Conservation (phyloP, 805 yeast genomes). For the Scheffersomyces coipomensis region DNA sequence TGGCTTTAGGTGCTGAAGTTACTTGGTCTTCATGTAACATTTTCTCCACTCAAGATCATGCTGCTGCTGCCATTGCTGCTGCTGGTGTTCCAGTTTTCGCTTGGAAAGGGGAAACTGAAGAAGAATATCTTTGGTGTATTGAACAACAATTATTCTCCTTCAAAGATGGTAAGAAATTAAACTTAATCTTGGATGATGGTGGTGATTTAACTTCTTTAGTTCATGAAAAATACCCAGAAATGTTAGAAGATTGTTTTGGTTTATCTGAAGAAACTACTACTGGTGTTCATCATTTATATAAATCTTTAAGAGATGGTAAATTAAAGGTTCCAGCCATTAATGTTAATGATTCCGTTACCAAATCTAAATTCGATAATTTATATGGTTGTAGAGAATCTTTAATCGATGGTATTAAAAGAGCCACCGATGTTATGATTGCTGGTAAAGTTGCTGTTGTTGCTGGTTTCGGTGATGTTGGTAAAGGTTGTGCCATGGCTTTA, state of each 20-base stretch:
- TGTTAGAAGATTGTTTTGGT: slow-evolving; percentile 93
- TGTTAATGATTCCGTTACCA: slow-evolving; percentile 98
- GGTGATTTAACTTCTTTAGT: slow-evolving; percentile 97
- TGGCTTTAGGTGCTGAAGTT: slow-evolving; percentile 98
- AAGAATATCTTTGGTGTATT: slow-evolving; percentile 98
- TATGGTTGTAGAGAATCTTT: slow-evolving; percentile 99
- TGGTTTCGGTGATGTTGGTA: slow-evolving; percentile 99
- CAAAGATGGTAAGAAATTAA: slow-evolving; percentile 93
- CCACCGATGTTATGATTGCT: slow-evolving; percentile 99
- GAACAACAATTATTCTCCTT: slow-evolving; percentile 98
- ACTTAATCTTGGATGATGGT: slow-evolving; percentile 98
- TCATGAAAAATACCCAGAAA: slow-evolving; percentile 97
- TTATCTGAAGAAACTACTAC: slow-evolving; percentile 99
- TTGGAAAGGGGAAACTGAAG: slow-evolving; percentile 99
- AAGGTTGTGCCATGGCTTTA: slow-evolving; percentile 99
- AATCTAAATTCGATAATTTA: slow-evolving; percentile 98
- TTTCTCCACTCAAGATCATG: slow-evolving; percentile 99
- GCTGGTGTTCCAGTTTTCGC: slow-evolving; percentile 99
- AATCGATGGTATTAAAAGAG: slow-evolving; percentile 98
- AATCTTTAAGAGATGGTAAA: slow-evolving; percentile 82
- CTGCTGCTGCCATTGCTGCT: slow-evolving; percentile 99
- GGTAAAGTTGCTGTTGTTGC: slow-evolving; percentile 99
- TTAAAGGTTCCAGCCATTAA: slow-evolving; percentile 99
- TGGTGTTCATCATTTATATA: slow-evolving; percentile 99
- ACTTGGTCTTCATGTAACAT: slow-evolving; percentile 99